Base-by-base conservation (phyloP, 352 stramenopile species). In the Blastocystis sp. region DNA sequence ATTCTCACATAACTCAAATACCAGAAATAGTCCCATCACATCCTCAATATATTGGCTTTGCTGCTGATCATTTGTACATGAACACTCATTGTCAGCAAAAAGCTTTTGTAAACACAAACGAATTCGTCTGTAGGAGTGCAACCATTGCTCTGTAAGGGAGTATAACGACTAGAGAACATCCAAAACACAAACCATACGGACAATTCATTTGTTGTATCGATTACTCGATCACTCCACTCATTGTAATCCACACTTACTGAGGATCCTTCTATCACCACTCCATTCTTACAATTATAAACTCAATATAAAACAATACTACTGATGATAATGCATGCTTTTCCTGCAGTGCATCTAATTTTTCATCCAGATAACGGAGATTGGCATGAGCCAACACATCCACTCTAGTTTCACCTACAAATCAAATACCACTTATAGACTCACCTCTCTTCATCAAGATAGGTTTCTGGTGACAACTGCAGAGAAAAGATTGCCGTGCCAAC, bases 211-310 rank as follows among this genome's bases (percentile, higher is more conserved):
- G 69, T 19, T 24, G 61, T 35, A 19, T 43, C 46, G 11, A 29
- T 29, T 32, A 80, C 52, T 32, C 43, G 19, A 46, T 58, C n/a
- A 54, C 32, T 59, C 69, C 69, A 80, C 24, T 80, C 39, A 21
- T 35, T 32, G 4, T 80, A 80, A 16, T 80, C 35, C 21, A 58
- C 61, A 49, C 69, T 65, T 42, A 80, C 24, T n/a, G 51, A 58
- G 6, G 69, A 80, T 59, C 69, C 69, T 61, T 80, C 69, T 27
- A 80, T 29, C 37, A 80, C 69, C 37, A 80, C 6, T 11, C 69
- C 69, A 35, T n/a, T 61, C 69, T 80, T 65, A 9, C 14, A 16
- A 61, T 43, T 14, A 80, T 14, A 39, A 16, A 19, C 32, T 42
- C 2, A 32, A 27, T n/a, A 11, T 32, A 27, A 21, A 12, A 63